Percentiles rank a stretch among this genome's conserved stretches.
Evolutionary conservation across 805 yeast species (phyloP).

Genomic region (Zygotorulaspora chibaensis): DNA sequence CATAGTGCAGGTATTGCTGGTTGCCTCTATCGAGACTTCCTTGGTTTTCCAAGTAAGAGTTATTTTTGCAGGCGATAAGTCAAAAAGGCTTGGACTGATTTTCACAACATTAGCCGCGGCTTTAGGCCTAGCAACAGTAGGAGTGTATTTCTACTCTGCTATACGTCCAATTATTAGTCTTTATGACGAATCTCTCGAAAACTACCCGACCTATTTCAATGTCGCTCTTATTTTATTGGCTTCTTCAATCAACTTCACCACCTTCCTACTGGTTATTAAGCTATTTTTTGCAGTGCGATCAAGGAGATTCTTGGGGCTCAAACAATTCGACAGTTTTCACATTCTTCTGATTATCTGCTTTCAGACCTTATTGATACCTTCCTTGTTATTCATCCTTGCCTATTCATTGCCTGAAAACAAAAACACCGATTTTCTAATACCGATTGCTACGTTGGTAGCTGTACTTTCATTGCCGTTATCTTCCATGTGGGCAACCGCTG

Average conservation of each 20-base stretch:
- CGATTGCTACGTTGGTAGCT: conserved; percentile 57
- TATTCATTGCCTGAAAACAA: conserved; percentile 37
- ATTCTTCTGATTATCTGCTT: conserved; percentile 72
- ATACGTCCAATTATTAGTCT: conserved; percentile 40
- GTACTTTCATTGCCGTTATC: conserved; percentile 76
- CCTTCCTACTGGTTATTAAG: conserved; percentile 59
- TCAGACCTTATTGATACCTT: conserved; percentile 80
- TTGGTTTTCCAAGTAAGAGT: conserved; percentile 67
- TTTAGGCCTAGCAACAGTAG: conserved; percentile 53
- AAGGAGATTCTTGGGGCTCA: conserved; percentile 71
- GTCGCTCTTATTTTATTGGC: conserved; percentile 63
- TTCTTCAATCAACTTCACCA: conserved; percentile 59
- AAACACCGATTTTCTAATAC: conserved; percentile 40
- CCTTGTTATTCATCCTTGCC: conserved; percentile 58
- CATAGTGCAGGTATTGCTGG: conserved; percentile 54
- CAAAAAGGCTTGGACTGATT: conserved; percentile 39
- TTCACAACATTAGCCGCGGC: conserved; percentile 39
- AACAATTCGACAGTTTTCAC: conserved; percentile 79
- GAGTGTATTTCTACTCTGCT: conserved; percentile 53
- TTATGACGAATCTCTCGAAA: conserved; percentile 25
- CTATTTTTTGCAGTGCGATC: conserved; percentile 63
- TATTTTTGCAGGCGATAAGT: conserved; percentile 61
- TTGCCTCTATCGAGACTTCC: conserved; percentile 58
- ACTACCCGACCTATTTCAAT: conserved; percentile 42
- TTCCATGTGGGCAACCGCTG: conserved; percentile 81